Evolutionary conservation across 2,329 filamentous ascomycete species (phyloP).

Genomic region (Alternaria tenuissima): DNA sequence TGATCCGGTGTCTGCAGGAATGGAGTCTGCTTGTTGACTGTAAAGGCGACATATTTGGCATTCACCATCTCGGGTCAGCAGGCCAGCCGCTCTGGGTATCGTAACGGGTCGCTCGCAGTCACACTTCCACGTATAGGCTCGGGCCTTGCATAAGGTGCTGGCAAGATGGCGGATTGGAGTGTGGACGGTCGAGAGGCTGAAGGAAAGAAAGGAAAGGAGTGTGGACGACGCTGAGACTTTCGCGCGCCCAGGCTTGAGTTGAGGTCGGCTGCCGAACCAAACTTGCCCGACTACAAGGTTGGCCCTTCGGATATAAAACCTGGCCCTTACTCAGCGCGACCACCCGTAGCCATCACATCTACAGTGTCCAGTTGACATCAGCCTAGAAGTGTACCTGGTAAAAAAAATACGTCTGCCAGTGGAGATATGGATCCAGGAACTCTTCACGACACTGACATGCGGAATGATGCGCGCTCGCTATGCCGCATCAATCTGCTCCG

Average conservation of each 20-base stretch:
- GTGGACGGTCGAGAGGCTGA: slow-evolving; percentile 27
- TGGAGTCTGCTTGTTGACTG: slow-evolving; percentile 49
- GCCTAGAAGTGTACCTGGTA: slow-evolving; percentile 1
- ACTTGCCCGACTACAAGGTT: slow-evolving; percentile 35
- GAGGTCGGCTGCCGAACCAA: slow-evolving; percentile 31
- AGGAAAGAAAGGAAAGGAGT: slow-evolving; percentile 29
- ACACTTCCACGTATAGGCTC: slow-evolving; percentile 18
- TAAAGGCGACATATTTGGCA: slow-evolving; percentile 50
- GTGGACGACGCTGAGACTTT: slow-evolving; percentile 39
- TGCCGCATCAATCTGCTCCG: slow-evolving; percentile 21
- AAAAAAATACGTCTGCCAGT: slow-evolving; percentile 2
- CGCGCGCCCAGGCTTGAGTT: slow-evolving; percentile 36
- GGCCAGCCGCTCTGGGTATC: slow-evolving; percentile 40
- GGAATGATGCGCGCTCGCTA: slow-evolving; percentile 12
- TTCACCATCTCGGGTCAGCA: slow-evolving; percentile 51
- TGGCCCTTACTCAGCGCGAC: slow-evolving; percentile 25
- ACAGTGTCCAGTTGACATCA: slow-evolving; percentile 15
- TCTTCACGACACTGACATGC: slow-evolving; percentile 3
- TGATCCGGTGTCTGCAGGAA: slow-evolving; percentile 36
- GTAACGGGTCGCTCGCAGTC: slow-evolving; percentile 26
- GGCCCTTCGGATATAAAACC: slow-evolving; percentile 25
- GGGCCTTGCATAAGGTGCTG: slow-evolving; percentile 23
- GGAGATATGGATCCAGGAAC: background rate
- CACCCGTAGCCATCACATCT: slow-evolving; percentile 16
- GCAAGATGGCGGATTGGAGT: slow-evolving; percentile 9